Conservation (phyloP, 1,139 yeast species). For the Debaryomyces singareniensis region DNA sequence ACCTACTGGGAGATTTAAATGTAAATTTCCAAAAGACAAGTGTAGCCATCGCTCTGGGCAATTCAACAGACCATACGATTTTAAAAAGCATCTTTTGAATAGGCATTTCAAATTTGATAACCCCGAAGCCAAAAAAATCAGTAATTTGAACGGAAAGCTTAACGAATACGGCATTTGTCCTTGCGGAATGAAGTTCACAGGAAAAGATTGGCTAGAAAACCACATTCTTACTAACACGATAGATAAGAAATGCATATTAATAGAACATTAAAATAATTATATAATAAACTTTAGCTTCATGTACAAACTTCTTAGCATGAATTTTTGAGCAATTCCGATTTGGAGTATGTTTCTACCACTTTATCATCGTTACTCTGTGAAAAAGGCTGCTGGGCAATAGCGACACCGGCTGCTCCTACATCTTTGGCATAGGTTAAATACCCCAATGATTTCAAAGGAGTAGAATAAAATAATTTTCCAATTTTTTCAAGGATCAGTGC, state of each 20-base stretch:
- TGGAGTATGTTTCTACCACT: slow-evolving; percentile 1
- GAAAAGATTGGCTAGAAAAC: slow-evolving; percentile 50
- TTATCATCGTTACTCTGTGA: slow-evolving; percentile 1
- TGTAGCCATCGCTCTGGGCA: slow-evolving; percentile 59
- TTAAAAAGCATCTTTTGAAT: slow-evolving; percentile 59
- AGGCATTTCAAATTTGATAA: slow-evolving; percentile 55
- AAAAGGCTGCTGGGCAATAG: slow-evolving; percentile 16
- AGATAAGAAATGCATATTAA: slow-evolving; percentile 23
- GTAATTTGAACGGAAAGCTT: slow-evolving; percentile 51
- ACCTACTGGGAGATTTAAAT: slow-evolving; percentile 48
- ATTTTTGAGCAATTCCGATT: no score
- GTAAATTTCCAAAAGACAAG: slow-evolving; percentile 49
- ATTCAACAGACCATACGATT: slow-evolving; percentile 66
- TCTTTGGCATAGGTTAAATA: slow-evolving; percentile 43
- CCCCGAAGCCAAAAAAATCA: slow-evolving; percentile 39
- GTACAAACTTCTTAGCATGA: not conserved
- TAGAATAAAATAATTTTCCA: slow-evolving; percentile 23
- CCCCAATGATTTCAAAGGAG: slow-evolving; percentile 23
- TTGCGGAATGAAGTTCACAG: slow-evolving; percentile 48
- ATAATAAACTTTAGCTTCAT: not conserved
- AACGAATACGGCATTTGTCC: slow-evolving; percentile 48
- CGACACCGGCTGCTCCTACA: slow-evolving; percentile 40
- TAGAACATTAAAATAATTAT: slow-evolving; percentile 8
- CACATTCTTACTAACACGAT: slow-evolving; percentile 40
- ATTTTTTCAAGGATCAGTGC: slow-evolving; percentile 18